phyloP scores from a whole-genome alignment of 192 early-diverging fungal genomes.

The Jimgerdemannia lactiflua region DNA sequence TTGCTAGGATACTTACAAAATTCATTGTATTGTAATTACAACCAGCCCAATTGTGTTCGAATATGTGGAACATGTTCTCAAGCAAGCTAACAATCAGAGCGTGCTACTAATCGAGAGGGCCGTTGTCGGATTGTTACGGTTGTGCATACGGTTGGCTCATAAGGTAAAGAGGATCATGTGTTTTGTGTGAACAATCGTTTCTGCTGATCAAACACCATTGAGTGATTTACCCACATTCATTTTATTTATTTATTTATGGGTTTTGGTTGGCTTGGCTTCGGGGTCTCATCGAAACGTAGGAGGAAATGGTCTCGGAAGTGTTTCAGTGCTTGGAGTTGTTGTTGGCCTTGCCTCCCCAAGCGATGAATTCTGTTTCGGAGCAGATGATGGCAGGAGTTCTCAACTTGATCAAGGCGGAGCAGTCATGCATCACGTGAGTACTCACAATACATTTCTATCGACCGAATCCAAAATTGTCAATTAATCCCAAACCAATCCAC shows the following conservation, averaged over 20 bases:
- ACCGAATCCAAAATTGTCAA: too few species aligned
- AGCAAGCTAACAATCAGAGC: conserved; percentile 58
- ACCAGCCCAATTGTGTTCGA: conserved; percentile 62
- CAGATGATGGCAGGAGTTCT: conserved; percentile 77
- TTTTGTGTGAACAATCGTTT: too few species aligned
- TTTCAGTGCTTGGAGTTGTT: conserved; percentile 52
- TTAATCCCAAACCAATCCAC: neutral
- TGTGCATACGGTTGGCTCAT: conserved; percentile 69
- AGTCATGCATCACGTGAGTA: conserved; percentile 14
- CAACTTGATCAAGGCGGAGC: conserved; percentile 57
- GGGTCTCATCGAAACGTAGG: conserved; percentile 30
- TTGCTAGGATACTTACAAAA: too few species aligned
- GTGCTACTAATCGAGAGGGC: conserved; percentile 72
- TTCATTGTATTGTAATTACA: conserved; percentile 12
- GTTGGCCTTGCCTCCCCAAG: conserved; percentile 51
- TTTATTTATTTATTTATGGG: conserved; percentile 24
- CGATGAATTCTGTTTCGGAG: conserved; percentile 64
- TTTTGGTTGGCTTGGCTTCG: conserved; percentile 5
- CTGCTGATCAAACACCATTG: conserved; percentile 14
- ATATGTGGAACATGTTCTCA: conserved; percentile 71
- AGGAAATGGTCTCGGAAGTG: conserved; percentile 51
- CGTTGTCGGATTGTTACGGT: conserved; percentile 68
- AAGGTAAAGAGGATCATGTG: conserved; percentile 29
- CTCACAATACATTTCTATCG: neutral
- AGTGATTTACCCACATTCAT: conserved; percentile 11